These are phyloP conservation scores for Kuraishia piskuri DNA, from an alignment of 805 yeast species.

Conservation along the genomic window DNA sequence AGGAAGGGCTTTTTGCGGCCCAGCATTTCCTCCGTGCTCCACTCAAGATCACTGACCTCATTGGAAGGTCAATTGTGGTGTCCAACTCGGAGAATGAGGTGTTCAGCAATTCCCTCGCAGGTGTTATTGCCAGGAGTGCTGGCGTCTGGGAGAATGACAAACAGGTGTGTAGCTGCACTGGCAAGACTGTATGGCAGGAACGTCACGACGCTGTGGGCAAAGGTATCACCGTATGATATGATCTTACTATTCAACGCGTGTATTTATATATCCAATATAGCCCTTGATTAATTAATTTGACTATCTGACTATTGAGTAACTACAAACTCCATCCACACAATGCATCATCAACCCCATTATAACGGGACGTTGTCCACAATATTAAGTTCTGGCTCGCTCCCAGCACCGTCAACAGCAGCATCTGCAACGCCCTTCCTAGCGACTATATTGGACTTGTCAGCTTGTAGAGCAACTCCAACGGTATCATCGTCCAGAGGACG, in stretches of 20 bases:
- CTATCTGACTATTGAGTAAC: not conserved
- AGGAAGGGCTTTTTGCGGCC: constrained; percentile 25
- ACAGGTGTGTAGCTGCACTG: constrained; percentile 88
- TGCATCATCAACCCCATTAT: not conserved
- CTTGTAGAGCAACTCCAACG: not conserved
- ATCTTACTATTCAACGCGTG: not conserved
- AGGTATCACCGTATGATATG: constrained; percentile 32
- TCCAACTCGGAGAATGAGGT: constrained; percentile 30
- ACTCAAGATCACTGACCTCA: constrained; percentile 46
- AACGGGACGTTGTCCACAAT: not conserved
- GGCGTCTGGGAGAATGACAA: constrained; percentile 97
- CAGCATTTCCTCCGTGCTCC: constrained; percentile 38
- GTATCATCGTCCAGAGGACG: constrained; percentile 12
- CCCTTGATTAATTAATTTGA: not conserved
- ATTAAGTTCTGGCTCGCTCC: not conserved
- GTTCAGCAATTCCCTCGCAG: constrained; percentile 45
- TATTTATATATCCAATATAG: not conserved
- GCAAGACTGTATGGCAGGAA: constrained; percentile 95
- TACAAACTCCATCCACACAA: no score
- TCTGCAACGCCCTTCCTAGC: constrained; percentile 1
- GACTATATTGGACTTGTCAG: not conserved
- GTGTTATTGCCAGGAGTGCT: constrained; percentile 93
- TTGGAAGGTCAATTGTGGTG: constrained; percentile 61
- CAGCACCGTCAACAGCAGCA: constrained; percentile 1
- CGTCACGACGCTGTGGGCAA: constrained; percentile 61